phyloP scores from a whole-genome alignment of 805 yeast genomes.

The Yarrowia hollandica region DNA sequence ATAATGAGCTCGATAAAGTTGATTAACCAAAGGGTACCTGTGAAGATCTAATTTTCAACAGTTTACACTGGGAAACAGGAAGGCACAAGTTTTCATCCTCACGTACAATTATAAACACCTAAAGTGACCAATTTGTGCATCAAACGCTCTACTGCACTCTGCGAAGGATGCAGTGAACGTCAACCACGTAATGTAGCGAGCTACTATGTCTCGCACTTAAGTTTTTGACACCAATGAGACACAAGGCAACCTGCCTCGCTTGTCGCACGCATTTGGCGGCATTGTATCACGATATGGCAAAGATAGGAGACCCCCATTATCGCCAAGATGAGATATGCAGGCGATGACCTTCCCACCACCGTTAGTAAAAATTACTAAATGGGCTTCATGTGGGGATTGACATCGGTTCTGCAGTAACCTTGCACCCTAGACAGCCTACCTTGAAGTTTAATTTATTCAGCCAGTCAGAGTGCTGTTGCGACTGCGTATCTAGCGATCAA shows the following conservation, averaged over 20 bases:
- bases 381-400: slow-evolving; percentile 20
- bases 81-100: neutral
- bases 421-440: slow-evolving; percentile 7
- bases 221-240: neutral
- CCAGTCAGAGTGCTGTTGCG: neutral
- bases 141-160: slow-evolving; percentile 1
- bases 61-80: neutral
- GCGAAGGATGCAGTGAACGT: slow-evolving; percentile 1
- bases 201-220: neutral
- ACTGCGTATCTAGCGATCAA: neutral
- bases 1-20: slow-evolving; percentile 11
- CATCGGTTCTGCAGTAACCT: slow-evolving; percentile 19
- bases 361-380: slow-evolving; percentile 1
- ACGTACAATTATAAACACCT: neutral
- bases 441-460: neutral
- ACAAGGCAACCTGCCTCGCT: neutral
- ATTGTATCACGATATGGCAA: neutral
- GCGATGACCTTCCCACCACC: neutral
- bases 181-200: neutral
- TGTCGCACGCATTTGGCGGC: neutral
- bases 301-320: neutral
- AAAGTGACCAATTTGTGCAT: neutral
- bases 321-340: neutral
- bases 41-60: neutral
- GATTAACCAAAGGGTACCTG: neutral